Evolutionary conservation across 148 eudicot species (phyloP), one percentile per base, ranked within the genome.

Genomic region (Fagopyrum esculentum): DNA sequence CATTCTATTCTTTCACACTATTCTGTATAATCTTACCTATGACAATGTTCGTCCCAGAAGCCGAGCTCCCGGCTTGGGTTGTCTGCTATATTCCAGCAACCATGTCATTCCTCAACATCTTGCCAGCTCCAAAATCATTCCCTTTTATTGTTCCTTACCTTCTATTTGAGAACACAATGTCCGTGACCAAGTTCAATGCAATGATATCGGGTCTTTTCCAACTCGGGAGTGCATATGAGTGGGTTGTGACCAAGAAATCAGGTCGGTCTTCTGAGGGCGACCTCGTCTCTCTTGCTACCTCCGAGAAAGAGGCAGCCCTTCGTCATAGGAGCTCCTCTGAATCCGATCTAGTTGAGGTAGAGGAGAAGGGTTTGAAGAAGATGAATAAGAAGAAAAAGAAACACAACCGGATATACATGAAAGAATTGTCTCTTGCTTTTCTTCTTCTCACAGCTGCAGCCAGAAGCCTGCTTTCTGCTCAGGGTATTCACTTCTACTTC

Each of bases 161-260:
- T 11, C 80, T 81, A 52, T 80, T 80, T 9, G 83, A 80, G 45
- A 80, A 80, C 74, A 79, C 84, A 29, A 82, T 82, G 84, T 82
- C 84, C 4, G 84, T 82, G 44, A 82, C 84, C 76, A 82, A 82
- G 61, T 82, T 82, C 79, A 82, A 78, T 45, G 84, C 84, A 72
- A 80, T 80, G 83, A 57, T 80, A 12, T 80, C 83, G 0, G 83
- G 83, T 6, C 83, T 81, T n/a, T 81, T 81, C 77, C 77, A 81
- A 51, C 54, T 81, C 12, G 79, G 79, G 16, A 80, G 82, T 11
- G 75, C 82, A 8, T 81, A 81, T 8, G 83, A 81, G 75, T 78
- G 84, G 84, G 77, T 82, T 26, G 84, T 82, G 15, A 82, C 84
- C 43, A 82, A 79, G 82, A 82, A 82, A 76, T 71, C 76, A 1